Percentiles rank a stretch among this genome's conserved stretches.
Conservation (phyloP, 2,329 filamentous ascomycete species). For the Venturia effusa region DNA sequence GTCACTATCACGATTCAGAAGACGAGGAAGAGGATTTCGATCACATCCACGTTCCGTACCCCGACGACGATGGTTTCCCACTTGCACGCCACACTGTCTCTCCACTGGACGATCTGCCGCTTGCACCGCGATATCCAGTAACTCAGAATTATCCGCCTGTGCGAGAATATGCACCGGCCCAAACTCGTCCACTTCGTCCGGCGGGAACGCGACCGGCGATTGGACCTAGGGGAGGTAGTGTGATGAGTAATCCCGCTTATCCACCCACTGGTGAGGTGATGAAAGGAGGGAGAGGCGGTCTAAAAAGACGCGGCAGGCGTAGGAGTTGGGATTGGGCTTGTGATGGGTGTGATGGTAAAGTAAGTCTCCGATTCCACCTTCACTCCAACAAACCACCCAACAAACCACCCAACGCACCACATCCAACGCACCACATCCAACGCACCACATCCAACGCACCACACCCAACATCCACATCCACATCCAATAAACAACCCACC, state of each 20-base stretch:
- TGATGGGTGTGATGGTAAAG: background rate
- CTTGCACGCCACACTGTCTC: background rate
- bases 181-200: background rate
- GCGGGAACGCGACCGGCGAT: background rate
- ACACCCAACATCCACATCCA: too few species aligned
- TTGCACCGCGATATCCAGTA: background rate
- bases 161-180: background rate
- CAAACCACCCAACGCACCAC: too few species aligned
- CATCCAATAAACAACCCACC: too few species aligned
- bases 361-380: background rate
- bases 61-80: background rate
- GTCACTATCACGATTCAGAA: background rate
- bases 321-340: conserved; percentile 1
- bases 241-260: background rate
- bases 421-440: too few species aligned
- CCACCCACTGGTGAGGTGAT: background rate
- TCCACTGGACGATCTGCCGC: background rate
- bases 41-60: background rate
- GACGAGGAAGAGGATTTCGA: background rate
- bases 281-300: background rate
- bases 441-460: too few species aligned
- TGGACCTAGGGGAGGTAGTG: background rate
- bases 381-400: too few species aligned
- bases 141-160: background rate
- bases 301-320: background rate